Conservation (phyloP, 768 basidiomycete species). For the Lentinula boryana region DNA sequence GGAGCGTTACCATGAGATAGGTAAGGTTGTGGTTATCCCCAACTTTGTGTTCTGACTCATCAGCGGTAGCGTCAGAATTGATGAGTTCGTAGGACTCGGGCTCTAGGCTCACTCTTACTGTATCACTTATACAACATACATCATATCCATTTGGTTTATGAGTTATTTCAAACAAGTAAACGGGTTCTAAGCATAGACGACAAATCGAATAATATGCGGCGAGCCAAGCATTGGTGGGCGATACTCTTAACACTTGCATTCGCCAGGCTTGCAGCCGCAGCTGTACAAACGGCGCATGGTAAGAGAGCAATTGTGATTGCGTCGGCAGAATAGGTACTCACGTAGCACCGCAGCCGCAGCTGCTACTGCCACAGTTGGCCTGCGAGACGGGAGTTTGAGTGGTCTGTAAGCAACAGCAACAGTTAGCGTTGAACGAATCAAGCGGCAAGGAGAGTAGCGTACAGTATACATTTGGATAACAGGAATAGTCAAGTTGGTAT, state of each 20-base stretch:
- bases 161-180: neutral
- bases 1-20: slow-evolving; percentile 63
- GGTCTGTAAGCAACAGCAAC: slow-evolving; percentile 16
- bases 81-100: neutral
- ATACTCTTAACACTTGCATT: slow-evolving; percentile 56
- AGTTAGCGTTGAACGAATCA: slow-evolving; percentile 1
- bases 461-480: slow-evolving; percentile 33
- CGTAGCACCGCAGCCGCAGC: slow-evolving; percentile 49
- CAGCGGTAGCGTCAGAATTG: neutral
- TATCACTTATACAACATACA: neutral
- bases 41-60: neutral
- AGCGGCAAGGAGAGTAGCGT: slow-evolving; percentile 12
- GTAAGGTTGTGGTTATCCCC: slow-evolving; percentile 25
- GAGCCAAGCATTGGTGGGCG: slow-evolving; percentile 1
- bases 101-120: neutral
- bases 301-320: neutral
- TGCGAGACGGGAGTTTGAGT: slow-evolving; percentile 33
- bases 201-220: neutral
- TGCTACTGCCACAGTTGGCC: slow-evolving; percentile 37
- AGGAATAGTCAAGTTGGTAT: neutral
- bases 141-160: neutral
- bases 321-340: slow-evolving; percentile 16
- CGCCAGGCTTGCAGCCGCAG: slow-evolving; percentile 54
- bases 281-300: slow-evolving; percentile 21
- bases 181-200: neutral